Conservation (phyloP, 1,139 yeast genomes). For the Hyphopichia burtonii region DNA sequence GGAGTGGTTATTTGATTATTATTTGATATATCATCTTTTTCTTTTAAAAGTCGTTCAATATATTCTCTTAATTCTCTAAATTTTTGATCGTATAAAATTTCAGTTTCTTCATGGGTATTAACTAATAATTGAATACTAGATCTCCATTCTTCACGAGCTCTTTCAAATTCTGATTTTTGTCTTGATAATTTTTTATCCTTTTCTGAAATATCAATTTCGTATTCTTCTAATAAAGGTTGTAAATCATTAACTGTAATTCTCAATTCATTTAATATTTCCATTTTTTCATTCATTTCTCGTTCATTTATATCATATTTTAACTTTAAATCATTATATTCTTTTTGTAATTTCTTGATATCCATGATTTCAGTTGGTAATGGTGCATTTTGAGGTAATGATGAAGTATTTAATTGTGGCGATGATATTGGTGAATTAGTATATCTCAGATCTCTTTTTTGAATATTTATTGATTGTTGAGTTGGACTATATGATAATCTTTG, state of each 20-base stretch:
- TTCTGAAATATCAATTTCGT: constrained; percentile 40
- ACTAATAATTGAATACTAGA: constrained; percentile 56
- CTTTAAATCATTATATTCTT: constrained; percentile 13
- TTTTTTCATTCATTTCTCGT: constrained; percentile 35
- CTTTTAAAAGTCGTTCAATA: constrained; percentile 3
- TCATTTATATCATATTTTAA: constrained; percentile 20
- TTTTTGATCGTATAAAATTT: constrained; percentile 27
- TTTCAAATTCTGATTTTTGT: constrained; percentile 47
- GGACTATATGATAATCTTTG: not conserved
- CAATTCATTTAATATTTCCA: constrained; percentile 38
- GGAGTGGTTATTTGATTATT: not conserved
- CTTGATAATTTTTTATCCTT: constrained; percentile 45
- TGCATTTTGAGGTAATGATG: not conserved
- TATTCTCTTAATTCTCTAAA: constrained; percentile 3
- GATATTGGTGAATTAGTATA: not conserved
- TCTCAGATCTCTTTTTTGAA: constrained; percentile 1
- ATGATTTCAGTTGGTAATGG: not conserved
- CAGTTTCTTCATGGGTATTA: constrained; percentile 42
- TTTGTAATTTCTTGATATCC: constrained; percentile 6
- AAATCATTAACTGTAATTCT: constrained; percentile 44
- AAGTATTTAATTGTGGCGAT: not conserved
- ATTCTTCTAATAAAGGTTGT: constrained; percentile 46
- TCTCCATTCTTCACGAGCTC: constrained; percentile 57
- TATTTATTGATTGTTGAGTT: constrained; percentile 1
- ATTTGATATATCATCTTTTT: constrained; percentile 1